Evolutionary conservation across 306 rosid genomes (phyloP).

Genomic region (Urtica urens): DNA sequence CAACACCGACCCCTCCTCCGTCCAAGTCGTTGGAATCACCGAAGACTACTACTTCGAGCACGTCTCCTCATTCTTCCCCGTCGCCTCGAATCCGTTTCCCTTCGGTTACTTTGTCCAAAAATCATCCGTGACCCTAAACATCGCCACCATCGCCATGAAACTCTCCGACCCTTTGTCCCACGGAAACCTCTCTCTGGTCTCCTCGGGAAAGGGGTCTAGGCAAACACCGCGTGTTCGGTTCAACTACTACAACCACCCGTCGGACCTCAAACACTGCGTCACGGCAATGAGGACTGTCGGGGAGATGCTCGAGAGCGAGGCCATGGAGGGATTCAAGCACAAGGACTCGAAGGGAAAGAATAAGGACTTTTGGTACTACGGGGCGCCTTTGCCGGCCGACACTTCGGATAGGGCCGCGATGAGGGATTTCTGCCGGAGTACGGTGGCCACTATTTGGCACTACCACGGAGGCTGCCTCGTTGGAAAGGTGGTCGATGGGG

Average conservation of each 20-base stretch:
- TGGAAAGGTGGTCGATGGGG: constrained; percentile 18
- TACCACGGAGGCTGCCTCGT: constrained; percentile 21
- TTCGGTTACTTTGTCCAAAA: background rate
- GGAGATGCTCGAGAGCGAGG: background rate
- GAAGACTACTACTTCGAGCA: background rate
- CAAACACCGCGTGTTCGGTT: background rate
- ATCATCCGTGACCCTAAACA: background rate
- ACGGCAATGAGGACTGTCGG: background rate
- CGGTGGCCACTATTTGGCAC: constrained; percentile 17
- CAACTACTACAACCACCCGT: constrained; percentile 8
- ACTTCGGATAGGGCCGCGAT: constrained; percentile 1
- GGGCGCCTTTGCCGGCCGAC: constrained; percentile 1
- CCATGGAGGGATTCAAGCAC: constrained; percentile 1
- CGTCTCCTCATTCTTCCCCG: background rate
- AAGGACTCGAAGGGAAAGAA: background rate
- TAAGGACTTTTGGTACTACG: constrained; percentile 1
- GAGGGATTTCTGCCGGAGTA: background rate
- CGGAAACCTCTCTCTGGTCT: constrained; percentile 2
- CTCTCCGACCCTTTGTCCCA: background rate
- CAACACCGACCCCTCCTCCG: background rate
- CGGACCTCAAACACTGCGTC: background rate
- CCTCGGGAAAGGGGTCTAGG: background rate
- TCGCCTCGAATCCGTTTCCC: background rate
- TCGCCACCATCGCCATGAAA: background rate
- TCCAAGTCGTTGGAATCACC: background rate